Evolutionary conservation across 306 rosid species (phyloP), one percentile per base, ranked within the genome.

Genomic region (Myrica gale): DNA sequence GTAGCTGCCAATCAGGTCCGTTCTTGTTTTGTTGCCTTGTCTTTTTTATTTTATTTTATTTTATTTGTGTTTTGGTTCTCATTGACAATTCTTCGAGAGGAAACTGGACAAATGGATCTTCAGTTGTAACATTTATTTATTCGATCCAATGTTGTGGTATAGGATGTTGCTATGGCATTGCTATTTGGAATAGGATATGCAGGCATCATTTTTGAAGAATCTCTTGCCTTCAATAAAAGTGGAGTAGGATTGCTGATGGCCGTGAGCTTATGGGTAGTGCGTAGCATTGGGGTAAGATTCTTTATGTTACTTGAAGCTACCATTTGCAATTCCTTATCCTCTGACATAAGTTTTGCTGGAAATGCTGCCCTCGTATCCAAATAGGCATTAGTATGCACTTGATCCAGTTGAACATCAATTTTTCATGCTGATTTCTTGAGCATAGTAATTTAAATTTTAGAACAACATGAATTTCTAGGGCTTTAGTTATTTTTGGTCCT

Each of bases 231-330:
- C 83, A 95, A 95, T 82, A 95, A 95, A 85, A 92, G 92, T 53
- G 99, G 99, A 76, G 97, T 95, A 1, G 99, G 97, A 23, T 79
- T 95, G n/a, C 78, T 95, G 85, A 95, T 95, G 99, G 99, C 99
- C 58, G 99, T 92, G 57, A 85, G 97, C 89, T 84, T 95, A 78
- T 92, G 99, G 99, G 88, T 83, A 66, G 79, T 95, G 41, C 91
- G 97, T 71, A 92, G 97, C 81, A 87, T 95, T 79, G 97, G 97
- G 91, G 99, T 95, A 88, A 77, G 78, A 54, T 81, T 57, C 70
- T 60, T 77, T 43, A 47, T 63, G 48, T 46, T 9, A 15, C 37
- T 78, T 54, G 58, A 54, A 73, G 69, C 72, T 68, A 68, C 15
- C 42, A 10, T 44, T 37, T 55, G n/a, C 41, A 57, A 5, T 61